phyloP scores from a whole-genome alignment of 2,329 filamentous ascomycete species.

The Blastomyces emzantsi region DNA sequence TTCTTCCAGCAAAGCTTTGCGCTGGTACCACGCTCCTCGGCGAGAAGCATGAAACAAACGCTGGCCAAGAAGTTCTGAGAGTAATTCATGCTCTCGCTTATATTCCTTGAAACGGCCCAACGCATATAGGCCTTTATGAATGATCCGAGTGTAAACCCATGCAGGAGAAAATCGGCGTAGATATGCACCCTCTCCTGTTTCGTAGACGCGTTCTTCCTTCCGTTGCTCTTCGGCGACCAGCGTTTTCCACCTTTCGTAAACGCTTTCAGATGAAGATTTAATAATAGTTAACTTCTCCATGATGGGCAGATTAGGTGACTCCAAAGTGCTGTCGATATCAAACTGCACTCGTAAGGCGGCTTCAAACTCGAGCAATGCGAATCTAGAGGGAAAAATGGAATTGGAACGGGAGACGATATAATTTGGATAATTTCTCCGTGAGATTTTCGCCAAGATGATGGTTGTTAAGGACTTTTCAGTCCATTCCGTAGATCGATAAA shows the following conservation, averaged over 20 bases:
- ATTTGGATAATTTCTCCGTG: constrained; percentile 73
- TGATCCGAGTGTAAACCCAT: constrained; percentile 86
- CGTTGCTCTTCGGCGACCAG: constrained; percentile 64
- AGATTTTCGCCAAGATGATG: constrained; percentile 87
- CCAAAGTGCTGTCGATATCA: constrained; percentile 69
- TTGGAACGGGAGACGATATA: constrained; percentile 85
- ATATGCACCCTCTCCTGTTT: constrained; percentile 79
- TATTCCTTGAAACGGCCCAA: constrained; percentile 77
- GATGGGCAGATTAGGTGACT: constrained; percentile 63
- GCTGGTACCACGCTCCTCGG: constrained; percentile 88
- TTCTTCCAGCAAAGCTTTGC: constrained; percentile 87
- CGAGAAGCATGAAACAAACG: constrained; percentile 75
- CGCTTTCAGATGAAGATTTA: constrained; percentile 59
- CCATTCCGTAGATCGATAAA: constrained; percentile 94
- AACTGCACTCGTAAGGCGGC: constrained; percentile 73
- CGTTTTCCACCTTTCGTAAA: constrained; percentile 71
- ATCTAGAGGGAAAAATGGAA: constrained; percentile 75
- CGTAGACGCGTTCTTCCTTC: constrained; percentile 69
- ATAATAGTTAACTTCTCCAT: constrained; percentile 58
- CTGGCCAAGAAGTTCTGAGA: constrained; percentile 68
- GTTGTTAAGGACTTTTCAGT: constrained; percentile 93
- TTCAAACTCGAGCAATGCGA: constrained; percentile 77
- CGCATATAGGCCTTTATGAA: constrained; percentile 75
- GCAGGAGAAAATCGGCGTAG: constrained; percentile 81
- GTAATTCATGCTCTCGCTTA: constrained; percentile 61